A percentile compares a stretch with the other conserved stretches of the same genome.
Conservation (phyloP, 352 stramenopile genomes). For the Plasmopara viticola region DNA sequence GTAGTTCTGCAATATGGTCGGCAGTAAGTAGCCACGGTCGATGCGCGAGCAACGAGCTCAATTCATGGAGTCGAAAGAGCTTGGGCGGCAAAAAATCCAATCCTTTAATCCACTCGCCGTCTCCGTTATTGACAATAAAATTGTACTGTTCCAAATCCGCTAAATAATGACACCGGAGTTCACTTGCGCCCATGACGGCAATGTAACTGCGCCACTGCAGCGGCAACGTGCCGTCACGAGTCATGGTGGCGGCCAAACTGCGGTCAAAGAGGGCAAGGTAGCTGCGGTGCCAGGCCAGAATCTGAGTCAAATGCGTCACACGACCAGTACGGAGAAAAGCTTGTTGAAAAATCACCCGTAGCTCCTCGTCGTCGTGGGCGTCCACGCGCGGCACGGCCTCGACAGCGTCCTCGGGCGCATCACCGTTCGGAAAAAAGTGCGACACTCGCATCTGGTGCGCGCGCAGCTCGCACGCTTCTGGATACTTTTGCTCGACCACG, state of each 20-base stretch:
- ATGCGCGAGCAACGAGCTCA: constrained; percentile 79
- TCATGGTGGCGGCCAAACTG: constrained; percentile 63
- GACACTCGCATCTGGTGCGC: constrained; percentile 35
- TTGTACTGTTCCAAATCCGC: constrained; percentile 77
- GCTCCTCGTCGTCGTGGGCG: constrained; percentile 40
- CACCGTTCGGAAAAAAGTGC: constrained; percentile 55
- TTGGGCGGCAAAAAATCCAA: constrained; percentile 78
- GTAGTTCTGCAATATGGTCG: constrained; percentile 67
- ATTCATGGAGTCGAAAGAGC: constrained; percentile 74
- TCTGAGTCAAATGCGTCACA: constrained; percentile 67
- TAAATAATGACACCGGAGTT: constrained; percentile 76
- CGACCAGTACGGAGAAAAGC: constrained; percentile 64
- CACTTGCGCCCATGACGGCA: constrained; percentile 69
- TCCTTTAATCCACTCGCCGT: constrained; percentile 76
- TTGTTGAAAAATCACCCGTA: constrained; percentile 43
- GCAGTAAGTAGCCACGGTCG: constrained; percentile 78
- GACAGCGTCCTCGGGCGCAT: constrained; percentile 24
- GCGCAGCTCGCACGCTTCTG: constrained; percentile 28
- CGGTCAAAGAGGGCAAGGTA: constrained; percentile 69
- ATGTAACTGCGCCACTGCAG: constrained; percentile 82
- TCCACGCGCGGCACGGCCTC: constrained; percentile 19
- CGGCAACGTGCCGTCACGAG: constrained; percentile 67
- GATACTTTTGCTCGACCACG: constrained; percentile 37
- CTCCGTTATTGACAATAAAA: constrained; percentile 77
- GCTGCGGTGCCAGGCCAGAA: constrained; percentile 74